phyloP scores from a whole-genome alignment of 345 rosid species.

The Eucalyptus polybractea region DNA sequence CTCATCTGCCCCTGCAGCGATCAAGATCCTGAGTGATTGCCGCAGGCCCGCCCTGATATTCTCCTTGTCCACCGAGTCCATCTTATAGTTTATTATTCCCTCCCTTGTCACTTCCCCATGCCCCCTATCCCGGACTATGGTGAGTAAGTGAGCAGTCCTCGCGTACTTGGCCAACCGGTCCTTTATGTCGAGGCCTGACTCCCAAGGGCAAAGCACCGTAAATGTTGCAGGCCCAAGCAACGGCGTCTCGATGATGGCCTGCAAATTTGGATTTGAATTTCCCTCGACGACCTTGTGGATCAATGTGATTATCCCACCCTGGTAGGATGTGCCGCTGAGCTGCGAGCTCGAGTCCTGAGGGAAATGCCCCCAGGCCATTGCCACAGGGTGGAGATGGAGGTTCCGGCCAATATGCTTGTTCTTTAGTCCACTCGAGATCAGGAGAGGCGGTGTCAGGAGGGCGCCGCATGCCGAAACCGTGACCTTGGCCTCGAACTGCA shows the following conservation, averaged over 20 bases:
- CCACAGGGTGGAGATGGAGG: slow-evolving; percentile 80
- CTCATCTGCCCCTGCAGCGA: slow-evolving; percentile 66
- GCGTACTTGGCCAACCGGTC: slow-evolving; percentile 34
- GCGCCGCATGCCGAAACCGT: slow-evolving; percentile 84
- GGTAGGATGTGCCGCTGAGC: slow-evolving; percentile 36
- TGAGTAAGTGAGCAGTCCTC: slow-evolving; percentile 40
- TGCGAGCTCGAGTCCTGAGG: slow-evolving; percentile 38
- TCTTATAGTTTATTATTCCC: slow-evolving; percentile 14
- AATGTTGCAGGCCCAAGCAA: slow-evolving; percentile 30
- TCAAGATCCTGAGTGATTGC: slow-evolving; percentile 37
- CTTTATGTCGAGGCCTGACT: slow-evolving; percentile 42
- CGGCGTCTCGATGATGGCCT: slow-evolving; percentile 55
- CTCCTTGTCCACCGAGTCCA: slow-evolving; percentile 19
- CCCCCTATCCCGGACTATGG: slow-evolving; percentile 31
- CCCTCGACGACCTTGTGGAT: slow-evolving; percentile 8
- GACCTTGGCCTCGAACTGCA: slow-evolving; percentile 63
- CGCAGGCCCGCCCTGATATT: slow-evolving; percentile 27
- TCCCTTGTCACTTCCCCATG: slow-evolving; percentile 31
- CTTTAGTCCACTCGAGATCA: slow-evolving; percentile 71
- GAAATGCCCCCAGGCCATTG: slow-evolving; percentile 90
- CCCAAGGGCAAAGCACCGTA: slow-evolving; percentile 41
- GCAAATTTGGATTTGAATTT: neutral
- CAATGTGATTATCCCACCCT: slow-evolving; percentile 58
- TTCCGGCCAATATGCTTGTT: slow-evolving; percentile 60
- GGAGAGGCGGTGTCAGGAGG: slow-evolving; percentile 64